Evolutionary conservation across 2,329 filamentous ascomycete species (phyloP), one percentile per base, ranked within the genome.

Genomic region (Hysterium pulicare): DNA sequence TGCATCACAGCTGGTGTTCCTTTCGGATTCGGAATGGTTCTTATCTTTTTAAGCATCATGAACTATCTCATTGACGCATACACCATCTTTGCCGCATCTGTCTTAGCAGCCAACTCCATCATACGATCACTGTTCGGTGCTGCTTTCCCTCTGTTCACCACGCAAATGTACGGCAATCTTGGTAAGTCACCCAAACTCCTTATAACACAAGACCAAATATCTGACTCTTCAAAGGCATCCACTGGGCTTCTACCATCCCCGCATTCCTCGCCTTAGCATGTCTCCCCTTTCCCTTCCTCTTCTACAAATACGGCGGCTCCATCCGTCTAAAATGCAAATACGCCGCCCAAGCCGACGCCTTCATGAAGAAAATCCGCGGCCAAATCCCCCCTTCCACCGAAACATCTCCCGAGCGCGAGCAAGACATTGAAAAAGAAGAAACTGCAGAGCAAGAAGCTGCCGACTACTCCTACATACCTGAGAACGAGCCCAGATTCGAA

Each of bases 91-190:
- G 86, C 87, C 1, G 86, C 86, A 0, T 87, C 82, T 0, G 85
- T 83, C 0, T 71, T 90, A 7, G 86, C 87, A 2, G 85, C 84
- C 36, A 88, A 90, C 67, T 86, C 87, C 0, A 85, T 94, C 58
- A 69, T 94, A 28, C 83, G 89, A 52, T 90, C 86, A 0, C 71
- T 90, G 7, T 85, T 83, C 48, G 88, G 86, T 49, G 86, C 87
- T 2, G 82, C 77, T 1, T 93, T 94, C 72, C 88, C 88, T 1
- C 76, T 93, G 1, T 93, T 93, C 62, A 81, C 85, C 0, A 76
- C 73, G 2, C 82, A 87, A 56, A 87, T 75, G 72, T 75, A 75
- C 54, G 47, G 47, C 9, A 41, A 51, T 21, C 49, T 68, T 4
- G 66, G 56, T 33, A 40, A 45, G 43, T n/a, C n/a, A n/a, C n/a